Evolutionary conservation across 2,329 filamentous ascomycete genomes (phyloP).

Genomic region (Ceratocystis variospora): DNA sequence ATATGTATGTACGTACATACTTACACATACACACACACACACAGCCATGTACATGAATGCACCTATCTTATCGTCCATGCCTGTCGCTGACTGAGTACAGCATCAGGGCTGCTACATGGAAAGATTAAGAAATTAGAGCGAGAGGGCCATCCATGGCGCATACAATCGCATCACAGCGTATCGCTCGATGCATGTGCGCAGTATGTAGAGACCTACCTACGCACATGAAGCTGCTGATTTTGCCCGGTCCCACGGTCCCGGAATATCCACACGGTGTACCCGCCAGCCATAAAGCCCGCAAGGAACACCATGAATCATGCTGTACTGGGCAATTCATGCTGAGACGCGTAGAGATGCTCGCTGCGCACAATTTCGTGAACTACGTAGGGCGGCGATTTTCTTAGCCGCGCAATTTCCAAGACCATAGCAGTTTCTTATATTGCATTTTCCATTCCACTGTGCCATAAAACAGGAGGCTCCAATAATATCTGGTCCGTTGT

Average conservation of each 20-base stretch:
- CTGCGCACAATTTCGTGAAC: background rate
- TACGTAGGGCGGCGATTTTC: background rate
- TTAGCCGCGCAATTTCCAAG: background rate
- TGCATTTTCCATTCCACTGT: background rate
- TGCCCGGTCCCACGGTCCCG: slow-evolving; percentile 1
- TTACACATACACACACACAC: background rate
- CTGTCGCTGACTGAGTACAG: background rate
- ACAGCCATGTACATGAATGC: background rate
- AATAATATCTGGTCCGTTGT: background rate
- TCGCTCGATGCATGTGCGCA: background rate
- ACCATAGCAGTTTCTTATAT: background rate
- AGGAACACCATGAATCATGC: slow-evolving; percentile 1
- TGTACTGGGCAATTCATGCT: background rate
- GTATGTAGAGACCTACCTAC: background rate
- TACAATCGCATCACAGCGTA: background rate
- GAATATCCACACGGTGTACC: background rate
- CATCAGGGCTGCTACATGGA: background rate
- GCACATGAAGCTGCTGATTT: background rate
- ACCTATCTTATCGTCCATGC: background rate
- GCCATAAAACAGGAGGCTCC: background rate
- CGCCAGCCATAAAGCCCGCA: background rate
- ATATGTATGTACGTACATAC: background rate
- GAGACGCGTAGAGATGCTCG: background rate
- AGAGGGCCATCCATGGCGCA: background rate
- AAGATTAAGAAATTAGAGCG: background rate